Percentiles rank a stretch among this genome's conserved stretches.
phyloP scores from a whole-genome alignment of 495 filamentous ascomycete species.

The Talaromyces proteolyticus region DNA sequence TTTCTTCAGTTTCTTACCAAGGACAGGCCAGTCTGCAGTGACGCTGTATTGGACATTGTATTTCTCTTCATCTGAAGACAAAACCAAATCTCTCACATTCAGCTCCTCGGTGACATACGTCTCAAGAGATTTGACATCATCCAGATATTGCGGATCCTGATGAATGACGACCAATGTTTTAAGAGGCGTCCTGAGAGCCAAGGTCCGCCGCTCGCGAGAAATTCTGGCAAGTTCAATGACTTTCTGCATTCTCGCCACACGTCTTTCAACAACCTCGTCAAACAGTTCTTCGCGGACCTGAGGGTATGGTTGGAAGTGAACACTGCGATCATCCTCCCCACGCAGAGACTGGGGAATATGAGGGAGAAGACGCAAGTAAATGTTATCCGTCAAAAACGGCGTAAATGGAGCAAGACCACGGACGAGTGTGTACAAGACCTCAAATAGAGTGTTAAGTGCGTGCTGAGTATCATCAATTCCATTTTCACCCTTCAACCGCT shows the following conservation, averaged over 20 bases:
- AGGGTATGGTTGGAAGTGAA: conserved; percentile 91
- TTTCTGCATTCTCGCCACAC: conserved; percentile 86
- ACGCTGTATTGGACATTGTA: conserved; percentile 90
- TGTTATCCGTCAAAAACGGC: conserved; percentile 91
- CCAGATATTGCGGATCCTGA: conserved; percentile 72
- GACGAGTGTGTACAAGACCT: conserved; percentile 85
- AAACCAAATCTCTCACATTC: conserved; percentile 78
- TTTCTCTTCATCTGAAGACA: conserved; percentile 80
- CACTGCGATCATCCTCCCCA: conserved; percentile 67
- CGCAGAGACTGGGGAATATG: conserved; percentile 63
- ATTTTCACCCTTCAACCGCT: conserved; percentile 89
- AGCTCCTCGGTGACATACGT: conserved; percentile 85
- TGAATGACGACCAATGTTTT: conserved; percentile 90
- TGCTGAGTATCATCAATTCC: conserved; percentile 83
- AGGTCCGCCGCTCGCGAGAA: conserved; percentile 75
- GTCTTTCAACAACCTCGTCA: conserved; percentile 76
- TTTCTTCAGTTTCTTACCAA: conserved; percentile 96
- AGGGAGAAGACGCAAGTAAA: conserved; percentile 81
- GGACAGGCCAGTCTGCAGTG: conserved; percentile 82
- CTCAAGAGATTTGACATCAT: conserved; percentile 79
- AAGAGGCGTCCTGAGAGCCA: conserved; percentile 85
- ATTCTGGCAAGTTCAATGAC: conserved; percentile 87
- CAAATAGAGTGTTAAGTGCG: conserved; percentile 94
- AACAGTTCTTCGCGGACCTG: conserved; percentile 84
- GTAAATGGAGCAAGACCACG: conserved; percentile 89